Evolutionary conservation across 2,329 filamentous ascomycete species (phyloP), one percentile per base, ranked within the genome.

Genomic region (Aotearoamyces nothofagi): DNA sequence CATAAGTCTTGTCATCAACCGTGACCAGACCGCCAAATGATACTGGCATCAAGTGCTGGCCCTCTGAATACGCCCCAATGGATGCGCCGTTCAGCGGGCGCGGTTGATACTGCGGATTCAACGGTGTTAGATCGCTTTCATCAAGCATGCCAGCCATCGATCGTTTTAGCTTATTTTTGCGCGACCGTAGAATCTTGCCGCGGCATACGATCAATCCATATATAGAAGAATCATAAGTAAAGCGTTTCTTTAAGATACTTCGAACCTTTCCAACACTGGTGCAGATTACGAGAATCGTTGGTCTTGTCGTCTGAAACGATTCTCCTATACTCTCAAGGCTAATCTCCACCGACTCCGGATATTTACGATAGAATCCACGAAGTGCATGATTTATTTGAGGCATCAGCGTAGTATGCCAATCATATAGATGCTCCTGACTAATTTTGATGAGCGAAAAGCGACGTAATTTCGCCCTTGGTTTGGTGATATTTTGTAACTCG

Each of bases 11-110:
- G 31, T 79, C 73, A 46, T 96, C 84, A 2, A 96, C 72, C 17
- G 90, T 58, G 22, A 96, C 72, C 4, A 93, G 65, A 6, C 87
- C 87, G 9, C 87, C 87, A 40, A 92, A 84, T 17, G 83, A 92
- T 3, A 92, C 87, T 2, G 87, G 83, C 5, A 86, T 84, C 3
- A 94, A 60, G 46, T 94, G 87, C 24, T 80, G 74, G 39, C 84
- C 72, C 33, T 80, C 78, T 28, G 81, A 74, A 61, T 82, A 94
- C 1, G 86, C 86, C 5, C 87, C 87, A 34, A 96, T 94, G 24
- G 84, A 93, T 5, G 87, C 87, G 1, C 87, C 87, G 40, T 86
- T 93, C 0, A 70, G 55, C 1, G 87, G 87, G 13, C 68, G 66
- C 41, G 75, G 62, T 50, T 96, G 86, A 46, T 82, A 87, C 34